Conservation (phyloP, 176 grass and related monocot genomes). For the Aegilops bicornis region DNA sequence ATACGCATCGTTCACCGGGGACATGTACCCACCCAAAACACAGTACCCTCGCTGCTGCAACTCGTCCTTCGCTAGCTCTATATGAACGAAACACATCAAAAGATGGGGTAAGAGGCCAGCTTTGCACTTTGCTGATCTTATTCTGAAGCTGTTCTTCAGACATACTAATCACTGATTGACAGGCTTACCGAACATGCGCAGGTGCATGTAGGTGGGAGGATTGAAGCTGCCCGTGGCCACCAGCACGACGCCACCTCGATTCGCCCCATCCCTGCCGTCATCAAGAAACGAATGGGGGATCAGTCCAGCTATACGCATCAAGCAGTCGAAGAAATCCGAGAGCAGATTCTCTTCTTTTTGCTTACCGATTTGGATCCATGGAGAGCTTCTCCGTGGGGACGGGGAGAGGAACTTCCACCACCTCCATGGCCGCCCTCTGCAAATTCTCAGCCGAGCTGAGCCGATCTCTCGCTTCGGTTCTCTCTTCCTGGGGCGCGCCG, state of each 20-base stretch:
- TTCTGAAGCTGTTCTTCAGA: neutral
- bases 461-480: neutral
- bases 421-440: slow-evolving; percentile 26
- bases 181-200: slow-evolving; percentile 80
- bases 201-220: slow-evolving; percentile 92
- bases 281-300: neutral
- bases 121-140: neutral
- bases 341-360: neutral
- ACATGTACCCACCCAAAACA: slow-evolving; percentile 77
- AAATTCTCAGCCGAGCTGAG: neutral
- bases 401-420: neutral
- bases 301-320: neutral
- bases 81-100: slow-evolving; percentile 3
- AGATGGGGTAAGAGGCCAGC: neutral
- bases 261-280: slow-evolving; percentile 28
- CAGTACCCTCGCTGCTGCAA: slow-evolving; percentile 53
- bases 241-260: slow-evolving; percentile 40
- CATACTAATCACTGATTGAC: neutral
- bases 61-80: slow-evolving; percentile 86
- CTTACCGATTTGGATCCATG: slow-evolving; percentile 5
- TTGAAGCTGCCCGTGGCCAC: slow-evolving; percentile 88
- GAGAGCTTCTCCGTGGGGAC: slow-evolving; percentile 33
- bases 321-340: neutral
- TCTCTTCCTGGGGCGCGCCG: too few relatives aligned
- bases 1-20: slow-evolving; percentile 89